Percentiles rank a stretch among this genome's conserved stretches.
These are phyloP conservation scores for Rhododendron ferrugineum DNA, from an alignment of 148 eudicot genomes.

Conservation along the genomic window DNA sequence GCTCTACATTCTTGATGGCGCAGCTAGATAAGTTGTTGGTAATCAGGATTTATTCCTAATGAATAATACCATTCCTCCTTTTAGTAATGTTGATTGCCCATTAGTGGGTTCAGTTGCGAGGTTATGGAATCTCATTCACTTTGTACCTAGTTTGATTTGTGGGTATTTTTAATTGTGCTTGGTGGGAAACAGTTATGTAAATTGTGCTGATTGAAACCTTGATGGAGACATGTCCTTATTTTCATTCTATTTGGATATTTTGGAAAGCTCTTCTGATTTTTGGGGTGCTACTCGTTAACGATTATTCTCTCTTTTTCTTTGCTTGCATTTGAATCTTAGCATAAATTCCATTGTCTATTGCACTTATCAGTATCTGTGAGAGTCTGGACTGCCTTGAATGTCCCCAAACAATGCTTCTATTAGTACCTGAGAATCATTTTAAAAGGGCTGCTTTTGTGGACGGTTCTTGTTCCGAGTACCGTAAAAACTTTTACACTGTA, in stretches of 20 bases:
- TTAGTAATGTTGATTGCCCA: constrained; percentile 6
- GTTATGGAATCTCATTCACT: constrained; percentile 33
- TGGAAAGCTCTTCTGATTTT: constrained; percentile 12
- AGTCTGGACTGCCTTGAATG: constrained; percentile 17
- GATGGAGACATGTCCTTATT: constrained; percentile 14
- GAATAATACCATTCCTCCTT: constrained; percentile 10
- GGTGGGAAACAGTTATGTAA: constrained; percentile 10
- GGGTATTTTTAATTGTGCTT: constrained; percentile 19
- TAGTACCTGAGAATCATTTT: constrained; percentile 1
- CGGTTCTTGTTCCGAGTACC: not conserved
- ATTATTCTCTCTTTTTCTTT: constrained; percentile 9
- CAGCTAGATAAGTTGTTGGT: constrained; percentile 15
- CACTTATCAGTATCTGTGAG: constrained; percentile 23
- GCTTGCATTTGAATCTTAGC: constrained; percentile 27
- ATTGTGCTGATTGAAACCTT: constrained; percentile 19
- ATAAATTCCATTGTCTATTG: constrained; percentile 35
- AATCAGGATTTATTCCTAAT: constrained; percentile 25
- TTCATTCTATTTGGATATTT: constrained; percentile 5
- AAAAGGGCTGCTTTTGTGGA: not conserved
- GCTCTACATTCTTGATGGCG: constrained; percentile 8
- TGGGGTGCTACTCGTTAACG: not conserved
- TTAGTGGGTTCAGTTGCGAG: constrained; percentile 21
- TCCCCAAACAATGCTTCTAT: constrained; percentile 6
- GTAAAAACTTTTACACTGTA: constrained; percentile 6
- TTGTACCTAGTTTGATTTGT: constrained; percentile 16